These are phyloP conservation scores for Cornus suecica DNA, from an alignment of 148 eudicot species.

Conservation along the genomic window DNA sequence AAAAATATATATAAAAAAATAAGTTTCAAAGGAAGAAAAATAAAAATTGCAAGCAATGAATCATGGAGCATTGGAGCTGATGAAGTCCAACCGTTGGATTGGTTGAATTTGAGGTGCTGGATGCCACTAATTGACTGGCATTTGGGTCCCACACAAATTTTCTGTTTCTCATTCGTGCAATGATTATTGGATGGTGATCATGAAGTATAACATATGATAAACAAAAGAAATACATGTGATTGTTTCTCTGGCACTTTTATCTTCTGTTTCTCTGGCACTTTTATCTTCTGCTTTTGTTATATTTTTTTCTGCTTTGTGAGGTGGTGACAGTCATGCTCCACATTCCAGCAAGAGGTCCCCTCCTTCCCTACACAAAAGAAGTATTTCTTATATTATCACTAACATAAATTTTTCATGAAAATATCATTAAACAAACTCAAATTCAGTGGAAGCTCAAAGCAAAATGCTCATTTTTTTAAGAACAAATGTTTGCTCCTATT, in stretches of 20 bases:
- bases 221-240: constrained; percentile 38
- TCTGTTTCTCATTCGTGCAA: constrained; percentile 19
- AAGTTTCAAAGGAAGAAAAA: too few relatives aligned
- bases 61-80: neutral
- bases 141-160: constrained; percentile 7
- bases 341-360: constrained; percentile 16
- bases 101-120: constrained; percentile 5
- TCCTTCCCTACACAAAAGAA: neutral
- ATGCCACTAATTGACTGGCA: constrained; percentile 1
- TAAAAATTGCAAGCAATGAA: neutral
- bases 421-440: neutral
- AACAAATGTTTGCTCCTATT: too few relatives aligned
- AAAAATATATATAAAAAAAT: too few relatives aligned
- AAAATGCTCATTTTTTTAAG: too few relatives aligned
- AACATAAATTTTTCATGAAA: neutral
- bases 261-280: constrained; percentile 14
- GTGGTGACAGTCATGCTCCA: constrained; percentile 18
- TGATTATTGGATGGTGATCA: constrained; percentile 23
- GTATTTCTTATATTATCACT: neutral
- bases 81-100: neutral
- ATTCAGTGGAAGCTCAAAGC: neutral
- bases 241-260: constrained; percentile 17
- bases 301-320: constrained; percentile 10
- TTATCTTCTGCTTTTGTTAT: constrained; percentile 14
- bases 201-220: constrained; percentile 9